These are phyloP conservation scores for Kuraishia borneana DNA, from an alignment of 805 yeast genomes.

Conservation along the genomic window DNA sequence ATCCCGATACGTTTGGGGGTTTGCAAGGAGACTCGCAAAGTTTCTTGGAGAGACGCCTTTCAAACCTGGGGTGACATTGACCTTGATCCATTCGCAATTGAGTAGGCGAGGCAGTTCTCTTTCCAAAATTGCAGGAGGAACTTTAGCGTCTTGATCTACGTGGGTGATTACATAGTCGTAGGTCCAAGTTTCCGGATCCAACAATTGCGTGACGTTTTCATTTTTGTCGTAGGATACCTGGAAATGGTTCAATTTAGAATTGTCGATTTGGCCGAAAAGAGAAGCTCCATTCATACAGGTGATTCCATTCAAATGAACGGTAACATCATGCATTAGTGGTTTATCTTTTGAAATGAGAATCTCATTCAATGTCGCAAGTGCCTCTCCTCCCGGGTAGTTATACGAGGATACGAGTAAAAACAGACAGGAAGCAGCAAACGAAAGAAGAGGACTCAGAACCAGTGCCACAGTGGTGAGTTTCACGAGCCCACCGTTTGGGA, in stretches of 20 bases:
- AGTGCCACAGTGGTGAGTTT: conserved; percentile 9
- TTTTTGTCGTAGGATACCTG: conserved; percentile 62
- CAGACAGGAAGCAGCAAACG: conserved; percentile 27
- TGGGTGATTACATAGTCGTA: conserved; percentile 43
- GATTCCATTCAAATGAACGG: conserved; percentile 67
- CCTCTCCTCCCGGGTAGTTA: conserved; percentile 88
- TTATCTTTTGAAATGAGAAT: conserved; percentile 14
- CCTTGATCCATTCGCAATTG: conserved; percentile 29
- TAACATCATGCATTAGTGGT: conserved; percentile 8
- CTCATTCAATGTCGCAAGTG: conserved; percentile 43
- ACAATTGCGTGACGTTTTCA: conserved; percentile 30
- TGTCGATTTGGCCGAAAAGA: conserved; percentile 54
- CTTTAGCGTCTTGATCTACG: conserved; percentile 8
- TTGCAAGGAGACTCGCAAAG: no score
- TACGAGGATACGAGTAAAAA: conserved; percentile 54
- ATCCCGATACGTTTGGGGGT: no score
- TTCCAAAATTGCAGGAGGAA: conserved; percentile 3
- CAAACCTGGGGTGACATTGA: conserved; percentile 28
- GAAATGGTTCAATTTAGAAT: conserved; percentile 9
- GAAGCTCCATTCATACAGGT: conserved; percentile 86
- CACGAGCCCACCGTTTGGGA: background rate
- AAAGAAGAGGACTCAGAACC: conserved; percentile 13
- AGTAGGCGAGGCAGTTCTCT: conserved; percentile 13
- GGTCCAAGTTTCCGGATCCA: conserved; percentile 25
- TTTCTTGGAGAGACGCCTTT: no score